These are phyloP conservation scores for Diaporthe sp. DNA, from an alignment of 2,329 filamentous ascomycete genomes.

Conservation along the genomic window DNA sequence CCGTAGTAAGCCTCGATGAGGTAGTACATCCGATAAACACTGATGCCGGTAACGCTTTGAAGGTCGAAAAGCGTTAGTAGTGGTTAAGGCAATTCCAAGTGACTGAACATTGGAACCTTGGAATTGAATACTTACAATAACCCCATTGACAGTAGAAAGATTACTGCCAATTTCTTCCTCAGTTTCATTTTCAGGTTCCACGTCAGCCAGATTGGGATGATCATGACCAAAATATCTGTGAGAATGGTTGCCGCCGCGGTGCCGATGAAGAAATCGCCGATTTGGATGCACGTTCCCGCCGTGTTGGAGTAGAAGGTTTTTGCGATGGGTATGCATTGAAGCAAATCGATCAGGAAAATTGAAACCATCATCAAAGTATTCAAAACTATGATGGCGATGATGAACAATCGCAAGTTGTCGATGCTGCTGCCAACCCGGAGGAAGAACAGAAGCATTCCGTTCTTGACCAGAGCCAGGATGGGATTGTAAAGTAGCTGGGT, in stretches of 20 bases:
- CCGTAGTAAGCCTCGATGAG: conserved; percentile 15
- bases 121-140: not conserved
- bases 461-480: conserved; percentile 60
- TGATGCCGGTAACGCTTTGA: conserved; percentile 23
- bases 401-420: conserved; percentile 49
- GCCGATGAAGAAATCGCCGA: conserved; percentile 51
- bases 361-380: conserved; percentile 49
- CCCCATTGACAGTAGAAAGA: conserved; percentile 49
- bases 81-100: no score
- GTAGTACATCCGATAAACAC: conserved; percentile 19
- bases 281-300: conserved; percentile 54
- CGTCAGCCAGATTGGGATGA: conserved; percentile 54
- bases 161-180: conserved; percentile 52
- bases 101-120: no score
- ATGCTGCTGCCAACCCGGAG: conserved; percentile 57
- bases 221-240: conserved; percentile 57
- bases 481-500: conserved; percentile 61
- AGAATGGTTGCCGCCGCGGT: conserved; percentile 56
- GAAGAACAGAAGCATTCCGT: conserved; percentile 61
- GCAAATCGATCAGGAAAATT: conserved; percentile 50
- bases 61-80: not conserved
- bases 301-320: conserved; percentile 47
- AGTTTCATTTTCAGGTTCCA: conserved; percentile 51
- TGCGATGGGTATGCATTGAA: conserved; percentile 52
- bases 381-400: conserved; percentile 50